Conservation (phyloP, 2,329 filamentous ascomycete species). For the Trichoderma guizhouense region DNA sequence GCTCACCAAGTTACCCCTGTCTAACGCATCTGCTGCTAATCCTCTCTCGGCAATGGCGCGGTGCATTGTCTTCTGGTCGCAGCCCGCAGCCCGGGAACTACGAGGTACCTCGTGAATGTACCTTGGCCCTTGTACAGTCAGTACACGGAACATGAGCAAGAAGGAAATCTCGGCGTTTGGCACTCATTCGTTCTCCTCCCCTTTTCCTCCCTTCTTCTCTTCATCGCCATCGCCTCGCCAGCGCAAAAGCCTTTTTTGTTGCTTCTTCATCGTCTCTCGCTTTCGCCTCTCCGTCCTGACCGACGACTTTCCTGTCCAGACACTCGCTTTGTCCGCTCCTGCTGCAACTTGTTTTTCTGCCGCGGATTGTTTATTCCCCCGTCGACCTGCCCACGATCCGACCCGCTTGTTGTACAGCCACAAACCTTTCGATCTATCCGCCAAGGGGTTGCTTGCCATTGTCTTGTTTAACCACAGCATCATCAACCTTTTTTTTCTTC, state of each 20-base stretch:
- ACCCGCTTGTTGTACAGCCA: constrained; percentile 18
- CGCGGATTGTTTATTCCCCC: too few relatives aligned
- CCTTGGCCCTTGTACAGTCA: neutral
- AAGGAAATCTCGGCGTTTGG: constrained; percentile 37
- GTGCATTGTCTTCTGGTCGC: neutral
- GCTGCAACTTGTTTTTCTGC: neutral
- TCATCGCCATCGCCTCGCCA: constrained; percentile 8
- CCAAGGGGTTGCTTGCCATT: neutral
- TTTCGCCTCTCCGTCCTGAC: constrained; percentile 12
- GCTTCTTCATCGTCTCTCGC: constrained; percentile 23
- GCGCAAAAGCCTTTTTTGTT: neutral
- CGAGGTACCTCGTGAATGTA: neutral
- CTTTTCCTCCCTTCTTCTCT: constrained; percentile 18
- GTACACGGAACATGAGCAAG: neutral
- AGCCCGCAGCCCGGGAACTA: neutral
- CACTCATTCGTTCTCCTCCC: constrained; percentile 38
- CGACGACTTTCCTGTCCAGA: constrained; percentile 12
- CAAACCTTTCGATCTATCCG: constrained; percentile 8
- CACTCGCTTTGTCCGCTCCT: constrained; percentile 17
- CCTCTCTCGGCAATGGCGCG: neutral
- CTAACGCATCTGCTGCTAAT: neutral
- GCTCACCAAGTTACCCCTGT: constrained; percentile 1
- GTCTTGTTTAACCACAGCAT: constrained; percentile 1
- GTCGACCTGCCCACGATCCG: neutral
- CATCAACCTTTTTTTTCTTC: neutral